These are phyloP conservation scores for Capronia coronata DNA, from an alignment of 2,329 filamentous ascomycete genomes.

Conservation along the genomic window DNA sequence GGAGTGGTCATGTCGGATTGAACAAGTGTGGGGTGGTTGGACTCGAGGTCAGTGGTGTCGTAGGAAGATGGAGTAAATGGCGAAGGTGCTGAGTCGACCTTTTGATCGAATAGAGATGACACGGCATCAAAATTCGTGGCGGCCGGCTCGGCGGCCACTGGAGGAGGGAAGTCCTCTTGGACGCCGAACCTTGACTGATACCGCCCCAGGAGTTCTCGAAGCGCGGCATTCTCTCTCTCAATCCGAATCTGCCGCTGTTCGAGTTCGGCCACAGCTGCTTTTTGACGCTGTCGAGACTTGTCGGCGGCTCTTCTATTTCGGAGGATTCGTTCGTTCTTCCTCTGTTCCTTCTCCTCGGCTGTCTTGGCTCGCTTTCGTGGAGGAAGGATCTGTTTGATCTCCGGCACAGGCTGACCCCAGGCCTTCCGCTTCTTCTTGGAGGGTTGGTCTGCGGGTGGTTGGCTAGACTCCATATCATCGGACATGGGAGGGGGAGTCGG, in stretches of 20 bases:
- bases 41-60: slow-evolving; percentile 38
- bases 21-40: slow-evolving; percentile 30
- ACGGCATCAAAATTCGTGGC: slow-evolving; percentile 10
- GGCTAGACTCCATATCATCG: slow-evolving; percentile 13
- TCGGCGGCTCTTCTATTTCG: slow-evolving; percentile 93
- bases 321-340: slow-evolving; percentile 92
- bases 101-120: slow-evolving; percentile 35
- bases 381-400: slow-evolving; percentile 61
- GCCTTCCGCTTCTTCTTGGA: slow-evolving; percentile 84
- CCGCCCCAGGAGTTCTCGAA: slow-evolving; percentile 57
- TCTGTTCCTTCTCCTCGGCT: slow-evolving; percentile 97
- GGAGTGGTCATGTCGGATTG: slow-evolving; percentile 29
- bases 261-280: slow-evolving; percentile 79
- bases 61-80: slow-evolving; percentile 37
- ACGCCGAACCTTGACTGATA: slow-evolving; percentile 46
- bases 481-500: slow-evolving; percentile 24
- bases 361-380: slow-evolving; percentile 88
- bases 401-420: slow-evolving; percentile 96
- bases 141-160: slow-evolving; percentile 9
- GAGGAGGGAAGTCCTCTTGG: slow-evolving; percentile 20
- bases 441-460: slow-evolving; percentile 16
- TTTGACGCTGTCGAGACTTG: slow-evolving; percentile 90
- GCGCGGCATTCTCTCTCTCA: slow-evolving; percentile 65
- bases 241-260: slow-evolving; percentile 57
- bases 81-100: slow-evolving; percentile 33